Percentiles rank a stretch among this genome's conserved stretches.
Conservation (phyloP, 768 basidiomycete species). For the Leccinellum rugosiceps region DNA sequence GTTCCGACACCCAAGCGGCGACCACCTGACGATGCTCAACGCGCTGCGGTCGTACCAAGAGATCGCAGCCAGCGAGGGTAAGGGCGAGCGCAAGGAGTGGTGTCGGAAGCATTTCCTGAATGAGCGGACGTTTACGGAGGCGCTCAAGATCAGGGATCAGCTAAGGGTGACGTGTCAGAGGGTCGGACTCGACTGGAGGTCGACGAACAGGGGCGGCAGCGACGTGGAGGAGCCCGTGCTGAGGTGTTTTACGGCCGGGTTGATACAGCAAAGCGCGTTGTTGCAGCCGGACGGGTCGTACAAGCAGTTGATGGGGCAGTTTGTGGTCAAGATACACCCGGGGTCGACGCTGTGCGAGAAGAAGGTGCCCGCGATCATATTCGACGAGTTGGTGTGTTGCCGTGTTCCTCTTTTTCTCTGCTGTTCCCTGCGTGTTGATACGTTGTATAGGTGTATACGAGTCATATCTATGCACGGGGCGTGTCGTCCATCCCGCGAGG, state of each 20-base stretch:
- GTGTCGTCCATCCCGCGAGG: constrained; percentile 76
- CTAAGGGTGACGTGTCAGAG: constrained; percentile 62
- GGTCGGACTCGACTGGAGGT: constrained; percentile 55
- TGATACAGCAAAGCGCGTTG: constrained; percentile 81
- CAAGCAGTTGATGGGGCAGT: constrained; percentile 73
- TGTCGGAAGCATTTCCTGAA: constrained; percentile 82
- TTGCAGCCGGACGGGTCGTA: constrained; percentile 85
- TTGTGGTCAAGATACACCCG: constrained; percentile 89
- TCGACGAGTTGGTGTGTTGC: constrained; percentile 81
- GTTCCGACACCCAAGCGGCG: constrained; percentile 82
- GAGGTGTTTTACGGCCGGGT: constrained; percentile 68
- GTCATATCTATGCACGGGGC: constrained; percentile 85
- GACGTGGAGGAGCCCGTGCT: constrained; percentile 69
- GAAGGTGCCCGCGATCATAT: constrained; percentile 84
- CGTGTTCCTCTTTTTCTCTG: not conserved
- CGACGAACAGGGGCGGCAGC: constrained; percentile 38
- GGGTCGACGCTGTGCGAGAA: constrained; percentile 78
- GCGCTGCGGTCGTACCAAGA: constrained; percentile 81
- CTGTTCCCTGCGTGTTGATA: not conserved
- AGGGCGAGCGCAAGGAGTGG: constrained; percentile 63
- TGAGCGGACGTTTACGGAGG: constrained; percentile 75
- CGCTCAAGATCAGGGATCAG: constrained; percentile 77
- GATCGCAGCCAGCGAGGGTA: constrained; percentile 46
- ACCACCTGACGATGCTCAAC: constrained; percentile 89
- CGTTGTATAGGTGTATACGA: constrained; percentile 65